A percentile compares a stretch with the other conserved stretches of the same genome.
Conservation (phyloP, 768 basidiomycete genomes). For the Zangia roseola region DNA sequence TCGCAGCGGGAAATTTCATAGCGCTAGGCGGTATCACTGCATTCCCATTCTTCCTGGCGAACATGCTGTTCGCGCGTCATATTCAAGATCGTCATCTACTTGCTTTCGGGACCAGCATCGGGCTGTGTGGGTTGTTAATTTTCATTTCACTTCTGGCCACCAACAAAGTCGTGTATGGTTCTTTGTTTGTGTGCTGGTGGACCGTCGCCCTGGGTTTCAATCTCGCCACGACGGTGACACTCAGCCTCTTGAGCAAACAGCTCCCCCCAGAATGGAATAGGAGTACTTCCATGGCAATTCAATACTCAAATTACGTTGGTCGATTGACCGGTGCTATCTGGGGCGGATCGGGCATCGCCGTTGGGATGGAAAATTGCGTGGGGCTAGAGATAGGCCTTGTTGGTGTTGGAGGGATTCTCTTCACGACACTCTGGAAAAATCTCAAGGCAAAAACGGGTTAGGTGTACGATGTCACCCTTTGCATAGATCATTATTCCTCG, state of each 20-base stretch:
- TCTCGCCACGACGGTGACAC: slow-evolving; percentile 65
- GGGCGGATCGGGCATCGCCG: slow-evolving; percentile 56
- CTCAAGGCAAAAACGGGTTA: slow-evolving; percentile 66
- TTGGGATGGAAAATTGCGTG: slow-evolving; percentile 59
- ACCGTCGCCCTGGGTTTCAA: slow-evolving; percentile 71
- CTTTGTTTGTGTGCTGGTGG: slow-evolving; percentile 43
- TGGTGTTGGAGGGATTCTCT: slow-evolving; percentile 55
- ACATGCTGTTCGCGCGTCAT: slow-evolving; percentile 54
- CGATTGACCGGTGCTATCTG: slow-evolving; percentile 64
- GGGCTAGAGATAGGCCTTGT: slow-evolving; percentile 61
- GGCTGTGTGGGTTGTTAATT: slow-evolving; percentile 50
- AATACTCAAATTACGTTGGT: slow-evolving; percentile 69
- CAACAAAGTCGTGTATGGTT: slow-evolving; percentile 43
- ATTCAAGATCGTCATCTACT: slow-evolving; percentile 62
- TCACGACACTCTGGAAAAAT: slow-evolving; percentile 56
- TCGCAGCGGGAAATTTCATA: slow-evolving; percentile 67
- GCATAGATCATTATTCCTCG: background rate
- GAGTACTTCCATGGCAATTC: slow-evolving; percentile 54
- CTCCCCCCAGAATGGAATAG: slow-evolving; percentile 62
- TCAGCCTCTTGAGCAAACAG: slow-evolving; percentile 67
- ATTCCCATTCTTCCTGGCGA: slow-evolving; percentile 66
- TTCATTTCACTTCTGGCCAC: slow-evolving; percentile 46
- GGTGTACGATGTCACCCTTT: background rate
- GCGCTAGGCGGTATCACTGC: slow-evolving; percentile 60
- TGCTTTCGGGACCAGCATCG: slow-evolving; percentile 49